phyloP scores from a whole-genome alignment of 176 grass and related monocot species.

The Alopecurus myosuroides region DNA sequence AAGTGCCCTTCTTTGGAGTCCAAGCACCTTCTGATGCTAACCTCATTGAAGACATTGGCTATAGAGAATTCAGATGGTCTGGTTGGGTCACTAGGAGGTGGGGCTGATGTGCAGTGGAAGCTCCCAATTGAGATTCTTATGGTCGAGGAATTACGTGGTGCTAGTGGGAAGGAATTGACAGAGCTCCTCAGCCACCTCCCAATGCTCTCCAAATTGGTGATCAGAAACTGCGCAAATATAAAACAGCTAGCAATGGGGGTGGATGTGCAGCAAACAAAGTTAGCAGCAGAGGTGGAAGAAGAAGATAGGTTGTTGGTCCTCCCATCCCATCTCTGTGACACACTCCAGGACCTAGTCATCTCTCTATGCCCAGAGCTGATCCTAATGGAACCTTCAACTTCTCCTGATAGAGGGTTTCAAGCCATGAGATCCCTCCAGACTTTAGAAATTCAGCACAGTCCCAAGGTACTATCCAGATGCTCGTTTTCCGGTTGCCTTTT shows the following conservation, averaged over 20 bases:
- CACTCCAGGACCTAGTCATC: not conserved
- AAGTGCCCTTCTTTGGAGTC: not conserved
- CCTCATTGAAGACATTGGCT: not conserved
- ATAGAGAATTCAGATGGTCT: not conserved
- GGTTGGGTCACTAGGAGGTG: not conserved
- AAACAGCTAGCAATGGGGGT: not conserved
- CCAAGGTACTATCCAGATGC: not conserved
- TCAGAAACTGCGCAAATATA: not conserved
- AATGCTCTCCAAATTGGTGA: not conserved
- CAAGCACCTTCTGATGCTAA: not conserved
- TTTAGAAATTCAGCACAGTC: accelerated
- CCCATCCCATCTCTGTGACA: not conserved
- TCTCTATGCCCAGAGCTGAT: accelerated
- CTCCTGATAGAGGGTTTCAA: not conserved
- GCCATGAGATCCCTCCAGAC: not conserved
- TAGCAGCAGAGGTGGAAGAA: not conserved
- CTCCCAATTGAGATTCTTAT: not conserved
- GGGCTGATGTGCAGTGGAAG: not conserved
- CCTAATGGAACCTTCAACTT: not conserved
- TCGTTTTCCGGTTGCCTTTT: not conserved
- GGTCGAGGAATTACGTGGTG: not conserved
- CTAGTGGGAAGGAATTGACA: not conserved
- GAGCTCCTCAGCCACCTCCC: not conserved
- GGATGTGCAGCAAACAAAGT: not conserved
- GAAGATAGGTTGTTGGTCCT: not conserved